Evolutionary conservation across 805 yeast species (phyloP).

Genomic region (Naumovozyma baii): DNA sequence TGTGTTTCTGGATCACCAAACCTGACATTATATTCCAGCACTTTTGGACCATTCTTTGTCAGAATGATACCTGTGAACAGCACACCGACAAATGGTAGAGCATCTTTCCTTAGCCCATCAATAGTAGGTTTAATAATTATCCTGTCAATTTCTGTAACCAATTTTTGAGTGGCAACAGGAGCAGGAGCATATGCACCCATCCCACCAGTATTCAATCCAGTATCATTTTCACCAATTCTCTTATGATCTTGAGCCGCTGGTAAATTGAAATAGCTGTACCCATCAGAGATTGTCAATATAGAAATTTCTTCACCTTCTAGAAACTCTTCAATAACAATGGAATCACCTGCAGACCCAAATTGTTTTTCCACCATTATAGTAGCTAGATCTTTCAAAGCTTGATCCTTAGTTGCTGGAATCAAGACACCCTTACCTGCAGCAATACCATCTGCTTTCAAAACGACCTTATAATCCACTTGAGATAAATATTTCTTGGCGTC

Average conservation of each 20-base stretch:
- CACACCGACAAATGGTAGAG: slow-evolving; percentile 91
- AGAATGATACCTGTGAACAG: slow-evolving; percentile 93
- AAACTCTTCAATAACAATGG: slow-evolving; percentile 90
- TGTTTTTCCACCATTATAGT: slow-evolving; percentile 83
- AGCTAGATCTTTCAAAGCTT: slow-evolving; percentile 74
- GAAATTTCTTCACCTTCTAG: slow-evolving; percentile 96
- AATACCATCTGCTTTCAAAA: slow-evolving; percentile 92
- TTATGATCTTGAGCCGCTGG: slow-evolving; percentile 99
- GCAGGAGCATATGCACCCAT: slow-evolving; percentile 99
- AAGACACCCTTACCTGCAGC: slow-evolving; percentile 99
- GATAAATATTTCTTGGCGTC: slow-evolving; percentile 65
- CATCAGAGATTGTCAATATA: slow-evolving; percentile 85
- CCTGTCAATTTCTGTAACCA: slow-evolving; percentile 60
- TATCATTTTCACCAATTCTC: slow-evolving; percentile 86
- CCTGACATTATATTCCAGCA: slow-evolving; percentile 92
- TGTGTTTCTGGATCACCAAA: slow-evolving; percentile 99
- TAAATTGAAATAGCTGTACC: slow-evolving; percentile 78
- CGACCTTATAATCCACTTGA: slow-evolving; percentile 62
- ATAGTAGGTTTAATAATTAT: slow-evolving; percentile 83
- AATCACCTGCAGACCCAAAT: slow-evolving; percentile 91
- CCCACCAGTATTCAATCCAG: slow-evolving; percentile 96
- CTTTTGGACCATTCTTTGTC: slow-evolving; percentile 83
- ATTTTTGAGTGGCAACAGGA: slow-evolving; percentile 76
- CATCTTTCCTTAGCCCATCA: slow-evolving; percentile 93
- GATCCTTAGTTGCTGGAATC: slow-evolving; percentile 75